Conservation (phyloP, 2,329 filamentous ascomycete genomes). For the Zopfia rhizophila region DNA sequence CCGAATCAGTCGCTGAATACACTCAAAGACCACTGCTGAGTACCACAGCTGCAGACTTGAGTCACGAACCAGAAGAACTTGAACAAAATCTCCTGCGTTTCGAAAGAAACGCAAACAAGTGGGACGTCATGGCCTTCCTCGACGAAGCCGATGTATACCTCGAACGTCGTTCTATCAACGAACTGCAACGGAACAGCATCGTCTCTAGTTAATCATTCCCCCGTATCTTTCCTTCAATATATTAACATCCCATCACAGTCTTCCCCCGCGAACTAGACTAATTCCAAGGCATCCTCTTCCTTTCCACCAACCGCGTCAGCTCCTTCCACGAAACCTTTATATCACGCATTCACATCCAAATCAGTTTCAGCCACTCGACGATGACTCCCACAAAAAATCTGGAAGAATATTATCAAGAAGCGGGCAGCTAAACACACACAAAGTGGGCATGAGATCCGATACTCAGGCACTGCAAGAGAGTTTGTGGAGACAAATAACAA, state of each 20-base stretch:
- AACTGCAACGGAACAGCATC: slow-evolving; percentile 46
- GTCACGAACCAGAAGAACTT: slow-evolving; percentile 19
- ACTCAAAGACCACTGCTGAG: slow-evolving; percentile 32
- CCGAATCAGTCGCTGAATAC: slow-evolving; percentile 37
- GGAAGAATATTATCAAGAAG: slow-evolving; percentile 37
- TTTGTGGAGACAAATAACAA: slow-evolving; percentile 25
- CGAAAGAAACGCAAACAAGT: slow-evolving; percentile 26
- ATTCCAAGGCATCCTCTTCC: slow-evolving; percentile 51
- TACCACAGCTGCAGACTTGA: slow-evolving; percentile 30
- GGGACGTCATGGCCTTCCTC: slow-evolving; percentile 43
- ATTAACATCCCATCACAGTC: slow-evolving; percentile 9
- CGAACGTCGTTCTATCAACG: slow-evolving; percentile 38
- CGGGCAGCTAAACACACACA: slow-evolving; percentile 20
- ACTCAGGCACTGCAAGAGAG: slow-evolving; percentile 20
- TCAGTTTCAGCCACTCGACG: slow-evolving; percentile 60
- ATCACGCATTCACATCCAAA: slow-evolving; percentile 53
- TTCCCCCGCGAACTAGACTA: slow-evolving; percentile 53
- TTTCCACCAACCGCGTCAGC: slow-evolving; percentile 33
- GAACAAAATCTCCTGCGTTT: slow-evolving; percentile 25
- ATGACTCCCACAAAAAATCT: slow-evolving; percentile 49
- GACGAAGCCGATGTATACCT: slow-evolving; percentile 54
- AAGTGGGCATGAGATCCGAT: slow-evolving; percentile 5
- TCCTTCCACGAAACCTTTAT: slow-evolving; percentile 53
- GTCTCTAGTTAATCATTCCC: slow-evolving; percentile 24
- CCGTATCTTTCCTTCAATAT: not conserved